Percentiles rank a stretch among this genome's conserved stretches.
These are phyloP conservation scores for Tulasnella calospora DNA, from an alignment of 768 basidiomycete genomes.

Conservation along the genomic window DNA sequence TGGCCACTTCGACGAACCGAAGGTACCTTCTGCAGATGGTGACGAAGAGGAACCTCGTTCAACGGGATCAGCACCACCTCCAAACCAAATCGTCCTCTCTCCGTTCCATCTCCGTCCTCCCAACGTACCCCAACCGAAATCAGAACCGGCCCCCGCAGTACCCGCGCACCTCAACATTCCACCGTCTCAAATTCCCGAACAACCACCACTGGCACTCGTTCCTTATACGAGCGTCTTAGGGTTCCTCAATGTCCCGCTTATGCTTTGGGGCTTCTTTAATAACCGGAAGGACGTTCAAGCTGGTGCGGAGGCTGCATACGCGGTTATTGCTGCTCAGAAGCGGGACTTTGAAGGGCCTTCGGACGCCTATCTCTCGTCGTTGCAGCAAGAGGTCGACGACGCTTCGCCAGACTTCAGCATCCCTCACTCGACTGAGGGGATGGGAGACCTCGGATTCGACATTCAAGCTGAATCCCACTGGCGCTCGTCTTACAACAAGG, in stretches of 20 bases:
- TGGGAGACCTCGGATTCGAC: conserved; percentile 73
- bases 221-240: conserved; percentile 73
- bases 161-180: conserved; percentile 43
- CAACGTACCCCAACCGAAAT: conserved; percentile 28
- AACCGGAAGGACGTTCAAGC: conserved; percentile 70
- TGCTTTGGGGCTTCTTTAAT: conserved; percentile 92
- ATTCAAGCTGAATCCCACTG: conserved; percentile 60
- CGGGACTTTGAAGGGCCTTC: conserved; percentile 52
- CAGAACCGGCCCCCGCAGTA: conserved; percentile 28
- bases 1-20: conserved; percentile 69
- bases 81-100: conserved; percentile 26
- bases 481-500: conserved; percentile 51
- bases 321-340: conserved; percentile 56
- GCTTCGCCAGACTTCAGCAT: background rate
- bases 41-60: background rate
- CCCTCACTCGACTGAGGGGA: conserved; percentile 25
- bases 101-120: conserved; percentile 31
- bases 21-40: conserved; percentile 34
- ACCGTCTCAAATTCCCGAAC: conserved; percentile 57
- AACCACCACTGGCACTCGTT: conserved; percentile 76
- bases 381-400: conserved; percentile 18
- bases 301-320: conserved; percentile 78
- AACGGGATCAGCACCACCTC: conserved; percentile 44
- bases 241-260: conserved; percentile 74
- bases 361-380: conserved; percentile 28